Evolutionary conservation across 768 basidiomycete species (phyloP).

Genomic region (Hygrocybe coccinea): DNA sequence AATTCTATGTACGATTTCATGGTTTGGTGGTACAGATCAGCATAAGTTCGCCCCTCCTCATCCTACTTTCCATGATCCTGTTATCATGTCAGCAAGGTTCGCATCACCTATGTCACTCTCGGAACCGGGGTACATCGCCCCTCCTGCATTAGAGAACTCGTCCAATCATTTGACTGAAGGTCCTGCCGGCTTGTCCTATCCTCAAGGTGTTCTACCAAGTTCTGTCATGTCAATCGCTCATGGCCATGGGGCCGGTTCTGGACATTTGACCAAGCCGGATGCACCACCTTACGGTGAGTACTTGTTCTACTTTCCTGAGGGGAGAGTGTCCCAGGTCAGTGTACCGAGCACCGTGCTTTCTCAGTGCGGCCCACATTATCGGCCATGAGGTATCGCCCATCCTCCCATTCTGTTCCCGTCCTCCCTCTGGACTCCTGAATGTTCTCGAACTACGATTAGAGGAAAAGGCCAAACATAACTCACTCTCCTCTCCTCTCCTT

Average conservation of each 20-base stretch:
- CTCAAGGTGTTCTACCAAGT: slow-evolving; percentile 25
- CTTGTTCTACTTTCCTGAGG: slow-evolving; percentile 48
- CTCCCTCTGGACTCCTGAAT: slow-evolving; percentile 36
- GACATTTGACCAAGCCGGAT: slow-evolving; percentile 25
- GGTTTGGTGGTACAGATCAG: slow-evolving; percentile 13
- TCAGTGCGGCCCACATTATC: slow-evolving; percentile 83
- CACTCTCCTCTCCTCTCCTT: slow-evolving; percentile 37
- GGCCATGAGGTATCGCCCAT: slow-evolving; percentile 53
- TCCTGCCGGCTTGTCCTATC: slow-evolving; percentile 59
- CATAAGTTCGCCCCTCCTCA: slow-evolving; percentile 8
- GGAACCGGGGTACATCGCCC: slow-evolving; percentile 1
- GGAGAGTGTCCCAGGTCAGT: slow-evolving; percentile 64
- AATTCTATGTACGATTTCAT: slow-evolving; percentile 21
- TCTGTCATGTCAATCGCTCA: background rate
- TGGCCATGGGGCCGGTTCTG: slow-evolving; percentile 17
- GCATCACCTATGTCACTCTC: slow-evolving; percentile 25
- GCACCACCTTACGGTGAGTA: slow-evolving; percentile 64
- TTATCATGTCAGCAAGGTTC: slow-evolving; percentile 75
- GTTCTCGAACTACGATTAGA: slow-evolving; percentile 29
- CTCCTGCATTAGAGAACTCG: slow-evolving; percentile 28
- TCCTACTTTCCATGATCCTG: slow-evolving; percentile 66
- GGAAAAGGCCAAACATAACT: slow-evolving; percentile 24
- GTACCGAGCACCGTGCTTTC: slow-evolving; percentile 87
- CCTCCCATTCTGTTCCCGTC: slow-evolving; percentile 25
- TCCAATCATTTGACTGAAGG: slow-evolving; percentile 41